These are phyloP conservation scores for Aspergillus vadensis DNA, from an alignment of 2,329 filamentous ascomycete genomes.

Conservation along the genomic window DNA sequence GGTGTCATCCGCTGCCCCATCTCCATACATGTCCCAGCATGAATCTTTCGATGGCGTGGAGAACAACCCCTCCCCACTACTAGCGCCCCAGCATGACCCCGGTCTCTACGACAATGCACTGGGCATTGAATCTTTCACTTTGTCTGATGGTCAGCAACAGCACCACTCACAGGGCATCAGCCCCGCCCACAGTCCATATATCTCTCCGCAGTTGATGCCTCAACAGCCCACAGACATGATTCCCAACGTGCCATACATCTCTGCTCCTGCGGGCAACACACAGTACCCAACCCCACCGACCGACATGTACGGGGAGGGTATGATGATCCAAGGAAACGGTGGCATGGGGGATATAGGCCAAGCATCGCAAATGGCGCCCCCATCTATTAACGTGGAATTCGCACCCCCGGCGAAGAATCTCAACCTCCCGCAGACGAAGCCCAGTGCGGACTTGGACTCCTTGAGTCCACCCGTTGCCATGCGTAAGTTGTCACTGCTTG, in stretches of 20 bases:
- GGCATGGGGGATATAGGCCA: slow-evolving; percentile 64
- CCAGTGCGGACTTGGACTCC: slow-evolving; percentile 70
- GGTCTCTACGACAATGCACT: slow-evolving; percentile 75
- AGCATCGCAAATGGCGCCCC: slow-evolving; percentile 79
- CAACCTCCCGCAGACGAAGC: slow-evolving; percentile 67
- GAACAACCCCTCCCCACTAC: slow-evolving; percentile 75
- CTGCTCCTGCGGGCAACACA: slow-evolving; percentile 50
- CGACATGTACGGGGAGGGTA: slow-evolving; percentile 56
- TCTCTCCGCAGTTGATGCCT: slow-evolving; percentile 65
- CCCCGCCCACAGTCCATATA: slow-evolving; percentile 72
- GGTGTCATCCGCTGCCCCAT: slow-evolving; percentile 80
- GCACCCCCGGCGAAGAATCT: slow-evolving; percentile 72
- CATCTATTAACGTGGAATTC: slow-evolving; percentile 91
- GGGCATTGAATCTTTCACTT: slow-evolving; percentile 75
- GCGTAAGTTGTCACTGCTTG: slow-evolving; percentile 40
- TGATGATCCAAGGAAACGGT: slow-evolving; percentile 49
- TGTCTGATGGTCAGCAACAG: slow-evolving; percentile 65
- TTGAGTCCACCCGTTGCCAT: slow-evolving; percentile 77
- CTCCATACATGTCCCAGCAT: slow-evolving; percentile 75
- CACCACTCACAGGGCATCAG: slow-evolving; percentile 54
- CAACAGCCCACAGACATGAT: slow-evolving; percentile 69
- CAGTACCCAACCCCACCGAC: slow-evolving; percentile 52
- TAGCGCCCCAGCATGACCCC: slow-evolving; percentile 70
- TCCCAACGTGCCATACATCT: slow-evolving; percentile 45
- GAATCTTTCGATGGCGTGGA: slow-evolving; percentile 77